Conservation (phyloP, 2,329 filamentous ascomycete species). For the Tolypocladium inflatum region DNA sequence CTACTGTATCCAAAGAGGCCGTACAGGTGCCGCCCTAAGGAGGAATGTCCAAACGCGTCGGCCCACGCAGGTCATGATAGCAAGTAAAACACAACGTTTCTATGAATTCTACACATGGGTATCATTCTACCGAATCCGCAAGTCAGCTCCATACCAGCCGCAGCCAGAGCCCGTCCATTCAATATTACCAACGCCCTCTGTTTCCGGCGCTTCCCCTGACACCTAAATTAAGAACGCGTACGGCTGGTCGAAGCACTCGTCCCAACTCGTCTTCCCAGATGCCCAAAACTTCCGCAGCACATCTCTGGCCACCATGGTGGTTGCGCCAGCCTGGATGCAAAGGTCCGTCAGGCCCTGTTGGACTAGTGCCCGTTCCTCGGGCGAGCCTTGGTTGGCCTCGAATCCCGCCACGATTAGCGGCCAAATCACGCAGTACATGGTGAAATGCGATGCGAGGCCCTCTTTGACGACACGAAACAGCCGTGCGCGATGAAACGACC, state of each 20-base stretch:
- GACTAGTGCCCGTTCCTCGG: neutral
- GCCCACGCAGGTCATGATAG: too few relatives aligned
- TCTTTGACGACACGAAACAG: neutral
- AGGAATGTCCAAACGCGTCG: too few relatives aligned
- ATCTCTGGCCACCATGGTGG: neutral
- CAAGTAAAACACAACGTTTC: too few relatives aligned
- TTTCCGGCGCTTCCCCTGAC: neutral
- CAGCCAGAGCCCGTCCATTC: neutral
- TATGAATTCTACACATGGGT: neutral
- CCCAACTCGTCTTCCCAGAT: constrained; percentile 3
- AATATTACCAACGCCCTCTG: neutral
- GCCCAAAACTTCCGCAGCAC: constrained; percentile 3
- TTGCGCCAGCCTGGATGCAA: neutral
- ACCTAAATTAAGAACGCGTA: neutral
- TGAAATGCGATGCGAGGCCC: neutral
- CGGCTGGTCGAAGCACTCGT: constrained; percentile 4
- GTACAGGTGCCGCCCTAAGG: too few relatives aligned
- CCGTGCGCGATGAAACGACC: neutral
- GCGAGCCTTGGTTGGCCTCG: neutral
- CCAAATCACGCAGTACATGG: constrained; percentile 1
- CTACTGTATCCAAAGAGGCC: too few relatives aligned
- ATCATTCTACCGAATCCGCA: neutral
- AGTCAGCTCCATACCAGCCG: neutral
- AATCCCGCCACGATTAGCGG: neutral
- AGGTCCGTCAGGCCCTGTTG: neutral